Evolutionary conservation across 345 rosid species (phyloP).

Genomic region (Moricandia arvensis): DNA sequence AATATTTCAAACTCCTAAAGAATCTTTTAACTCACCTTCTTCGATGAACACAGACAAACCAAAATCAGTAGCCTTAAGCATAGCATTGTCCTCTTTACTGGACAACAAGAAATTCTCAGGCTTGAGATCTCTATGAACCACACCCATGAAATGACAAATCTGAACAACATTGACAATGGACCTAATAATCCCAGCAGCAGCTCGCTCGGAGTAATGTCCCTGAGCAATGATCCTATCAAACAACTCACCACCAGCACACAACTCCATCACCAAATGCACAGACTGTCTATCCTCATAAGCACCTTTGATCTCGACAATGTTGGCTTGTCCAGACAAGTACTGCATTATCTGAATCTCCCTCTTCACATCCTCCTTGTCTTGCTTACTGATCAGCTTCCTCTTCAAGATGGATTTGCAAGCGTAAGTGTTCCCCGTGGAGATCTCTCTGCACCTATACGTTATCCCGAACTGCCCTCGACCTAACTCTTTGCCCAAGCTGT

Average conservation of each 20-base stretch:
- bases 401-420: constrained; percentile 84
- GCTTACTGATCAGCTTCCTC: constrained; percentile 63
- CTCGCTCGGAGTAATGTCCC: constrained; percentile 78
- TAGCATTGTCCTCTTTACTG: constrained; percentile 58
- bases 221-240: constrained; percentile 75
- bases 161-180: constrained; percentile 73
- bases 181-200: constrained; percentile 64
- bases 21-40: constrained; percentile 50
- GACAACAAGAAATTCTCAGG: constrained; percentile 89
- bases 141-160: constrained; percentile 88
- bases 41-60: constrained; percentile 83
- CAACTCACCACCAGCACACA: constrained; percentile 91
- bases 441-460: constrained; percentile 71
- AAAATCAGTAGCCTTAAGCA: constrained; percentile 81
- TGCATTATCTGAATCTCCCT: constrained; percentile 85
- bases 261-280: constrained; percentile 83
- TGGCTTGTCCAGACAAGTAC: constrained; percentile 76
- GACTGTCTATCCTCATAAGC: constrained; percentile 72
- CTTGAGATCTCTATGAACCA: constrained; percentile 83
- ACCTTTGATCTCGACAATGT: constrained; percentile 75
- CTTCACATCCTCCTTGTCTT: constrained; percentile 69
- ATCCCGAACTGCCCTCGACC: constrained; percentile 92
- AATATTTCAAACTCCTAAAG: too few relatives aligned
- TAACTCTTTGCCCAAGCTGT: constrained; percentile 66
- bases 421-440: constrained; percentile 51